These are phyloP conservation scores for Penicillium roqueforti DNA, from an alignment of 495 filamentous ascomycete species.

Conservation along the genomic window DNA sequence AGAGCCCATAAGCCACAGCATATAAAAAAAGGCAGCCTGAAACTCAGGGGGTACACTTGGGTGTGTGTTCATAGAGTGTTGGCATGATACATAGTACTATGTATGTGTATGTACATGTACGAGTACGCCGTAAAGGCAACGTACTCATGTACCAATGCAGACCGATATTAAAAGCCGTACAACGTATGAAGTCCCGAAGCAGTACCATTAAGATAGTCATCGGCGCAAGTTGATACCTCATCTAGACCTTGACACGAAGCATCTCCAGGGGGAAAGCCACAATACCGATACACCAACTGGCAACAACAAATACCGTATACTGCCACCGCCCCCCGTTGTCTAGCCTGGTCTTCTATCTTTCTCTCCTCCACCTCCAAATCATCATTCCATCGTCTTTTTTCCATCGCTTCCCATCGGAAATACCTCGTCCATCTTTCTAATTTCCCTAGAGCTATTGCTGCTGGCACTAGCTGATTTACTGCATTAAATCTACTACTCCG, in stretches of 20 bases:
- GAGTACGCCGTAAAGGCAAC: neutral
- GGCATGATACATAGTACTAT: no score
- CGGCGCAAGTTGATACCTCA: neutral
- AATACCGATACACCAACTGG: slow-evolving; percentile 7
- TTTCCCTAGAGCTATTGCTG: slow-evolving; percentile 10
- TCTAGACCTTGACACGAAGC: neutral
- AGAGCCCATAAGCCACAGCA: neutral
- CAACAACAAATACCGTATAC: slow-evolving; percentile 19
- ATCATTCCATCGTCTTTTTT: slow-evolving; percentile 28
- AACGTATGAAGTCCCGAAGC: neutral
- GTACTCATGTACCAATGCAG: neutral
- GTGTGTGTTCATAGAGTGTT: neutral
- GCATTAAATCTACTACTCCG: slow-evolving; percentile 10
- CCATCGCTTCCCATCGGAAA: slow-evolving; percentile 15
- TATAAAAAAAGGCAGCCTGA: slow-evolving; percentile 3
- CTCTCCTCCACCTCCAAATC: slow-evolving; percentile 27
- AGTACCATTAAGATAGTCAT: neutral
- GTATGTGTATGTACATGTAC: no score
- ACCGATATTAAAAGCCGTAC: neutral
- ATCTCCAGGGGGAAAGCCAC: slow-evolving; percentile 7
- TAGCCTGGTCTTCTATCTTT: slow-evolving; percentile 27
- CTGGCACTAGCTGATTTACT: slow-evolving; percentile 20
- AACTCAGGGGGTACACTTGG: slow-evolving; percentile 9
- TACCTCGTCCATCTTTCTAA: slow-evolving; percentile 15
- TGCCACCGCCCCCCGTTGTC: slow-evolving; percentile 29